Percentiles rank a stretch among this genome's conserved stretches.
Evolutionary conservation across 176 grass and related monocot genomes (phyloP).

Genomic region (Oryza meyeriana): DNA sequence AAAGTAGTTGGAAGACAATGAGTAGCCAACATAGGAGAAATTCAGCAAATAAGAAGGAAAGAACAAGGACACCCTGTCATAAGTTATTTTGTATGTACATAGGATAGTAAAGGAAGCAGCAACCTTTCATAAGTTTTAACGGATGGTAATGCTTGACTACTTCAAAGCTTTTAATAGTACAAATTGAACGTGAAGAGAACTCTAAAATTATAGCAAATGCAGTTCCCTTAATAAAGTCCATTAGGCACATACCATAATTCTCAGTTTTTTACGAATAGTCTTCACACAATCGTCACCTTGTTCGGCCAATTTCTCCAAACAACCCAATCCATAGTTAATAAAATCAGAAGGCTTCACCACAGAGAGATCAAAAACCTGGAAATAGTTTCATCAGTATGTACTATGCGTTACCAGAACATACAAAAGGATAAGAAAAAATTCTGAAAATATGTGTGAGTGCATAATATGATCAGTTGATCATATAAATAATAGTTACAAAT

Average conservation of each 20-base stretch:
- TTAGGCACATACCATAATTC: conserved; percentile 81
- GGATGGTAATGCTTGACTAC: background rate
- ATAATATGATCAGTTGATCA: background rate
- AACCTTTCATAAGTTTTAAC: background rate
- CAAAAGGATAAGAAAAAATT: background rate
- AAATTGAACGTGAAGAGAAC: background rate
- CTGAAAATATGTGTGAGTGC: background rate
- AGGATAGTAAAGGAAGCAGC: background rate
- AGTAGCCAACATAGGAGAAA: background rate
- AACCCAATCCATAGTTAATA: conserved; percentile 78
- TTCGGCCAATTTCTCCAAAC: conserved; percentile 83
- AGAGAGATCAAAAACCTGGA: conserved; percentile 93
- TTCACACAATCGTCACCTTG: conserved; percentile 75
- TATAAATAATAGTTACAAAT: background rate
- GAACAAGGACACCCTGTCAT: background rate
- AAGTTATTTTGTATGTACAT: background rate
- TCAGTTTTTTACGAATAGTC: conserved; percentile 61
- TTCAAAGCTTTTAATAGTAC: background rate
- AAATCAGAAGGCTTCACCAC: conserved; percentile 78
- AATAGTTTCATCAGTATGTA: background rate
- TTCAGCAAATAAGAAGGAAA: background rate
- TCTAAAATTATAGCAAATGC: conserved; percentile 5
- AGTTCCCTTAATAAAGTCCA: background rate
- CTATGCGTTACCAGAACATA: background rate
- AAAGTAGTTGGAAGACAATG: conserved; percentile 24